A percentile compares a stretch with the other conserved stretches of the same genome.
Conservation (phyloP, 2,329 filamentous ascomycete species). For the Teratosphaeria nubilosa region DNA sequence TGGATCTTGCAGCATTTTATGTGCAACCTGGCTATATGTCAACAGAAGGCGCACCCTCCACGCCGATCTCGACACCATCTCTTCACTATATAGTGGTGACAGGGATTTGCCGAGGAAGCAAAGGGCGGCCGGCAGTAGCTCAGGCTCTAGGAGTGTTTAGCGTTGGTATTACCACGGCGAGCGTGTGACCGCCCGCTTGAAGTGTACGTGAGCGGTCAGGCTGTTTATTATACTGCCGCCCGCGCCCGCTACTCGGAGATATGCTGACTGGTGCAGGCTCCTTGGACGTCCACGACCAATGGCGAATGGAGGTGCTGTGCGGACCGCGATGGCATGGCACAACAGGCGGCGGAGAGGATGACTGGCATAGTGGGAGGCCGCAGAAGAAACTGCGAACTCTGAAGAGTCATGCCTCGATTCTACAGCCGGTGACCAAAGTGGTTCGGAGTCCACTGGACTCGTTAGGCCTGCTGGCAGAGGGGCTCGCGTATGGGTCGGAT, state of each 20-base stretch:
- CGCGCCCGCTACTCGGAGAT: background rate
- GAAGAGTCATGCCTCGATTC: slow-evolving; percentile 8
- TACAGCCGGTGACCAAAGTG: slow-evolving; percentile 7
- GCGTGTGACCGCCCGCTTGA: background rate
- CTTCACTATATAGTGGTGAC: background rate
- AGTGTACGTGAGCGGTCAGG: background rate
- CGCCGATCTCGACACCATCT: background rate
- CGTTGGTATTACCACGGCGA: background rate
- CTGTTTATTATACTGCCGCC: background rate
- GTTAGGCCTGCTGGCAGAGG: slow-evolving; percentile 6
- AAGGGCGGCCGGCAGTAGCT: background rate
- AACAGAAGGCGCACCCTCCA: background rate
- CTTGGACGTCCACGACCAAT: background rate
- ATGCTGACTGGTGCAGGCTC: background rate
- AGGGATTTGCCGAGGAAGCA: background rate
- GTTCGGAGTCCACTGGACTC: slow-evolving; percentile 10
- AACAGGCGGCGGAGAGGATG: background rate
- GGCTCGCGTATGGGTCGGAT: slow-evolving; percentile 3
- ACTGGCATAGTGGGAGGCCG: slow-evolving; percentile 3
- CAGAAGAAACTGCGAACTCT: slow-evolving; percentile 6
- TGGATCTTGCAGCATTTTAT: too few species aligned
- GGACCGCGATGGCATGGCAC: background rate
- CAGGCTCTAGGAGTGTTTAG: background rate
- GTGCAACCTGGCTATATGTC: too few species aligned
- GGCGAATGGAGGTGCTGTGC: slow-evolving; percentile 9